A percentile compares a stretch with the other conserved stretches of the same genome.
Evolutionary conservation across 2,329 filamentous ascomycete genomes (phyloP).

Genomic region (Aspergillus brunneoviolaceus): DNA sequence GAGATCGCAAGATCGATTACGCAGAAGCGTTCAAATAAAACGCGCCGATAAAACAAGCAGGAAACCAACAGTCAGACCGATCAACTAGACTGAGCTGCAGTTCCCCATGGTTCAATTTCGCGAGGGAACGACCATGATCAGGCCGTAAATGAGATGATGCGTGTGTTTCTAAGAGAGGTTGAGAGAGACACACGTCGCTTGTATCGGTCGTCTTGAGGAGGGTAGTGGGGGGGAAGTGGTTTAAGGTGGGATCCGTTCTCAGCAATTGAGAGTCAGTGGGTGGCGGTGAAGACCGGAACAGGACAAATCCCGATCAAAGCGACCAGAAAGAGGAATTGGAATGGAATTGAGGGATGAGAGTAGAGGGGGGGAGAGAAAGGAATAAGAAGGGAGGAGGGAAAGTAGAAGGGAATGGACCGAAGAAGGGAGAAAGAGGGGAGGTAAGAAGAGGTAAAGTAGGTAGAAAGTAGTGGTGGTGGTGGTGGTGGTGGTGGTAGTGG

Average conservation of each 20-base stretch:
- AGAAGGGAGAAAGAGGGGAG: slow-evolving; percentile 19
- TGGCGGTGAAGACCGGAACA: not conserved
- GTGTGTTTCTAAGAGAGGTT: slow-evolving; percentile 8
- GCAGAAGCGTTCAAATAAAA: slow-evolving; percentile 5
- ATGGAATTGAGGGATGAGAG: not conserved
- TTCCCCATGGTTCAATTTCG: slow-evolving; percentile 36
- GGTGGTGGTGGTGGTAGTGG: not conserved
- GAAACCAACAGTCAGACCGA: slow-evolving; percentile 27
- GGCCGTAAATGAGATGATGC: slow-evolving; percentile 5
- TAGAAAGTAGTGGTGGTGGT: not conserved
- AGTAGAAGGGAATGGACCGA: slow-evolving; percentile 20
- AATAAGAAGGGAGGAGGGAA: slow-evolving; percentile 8
- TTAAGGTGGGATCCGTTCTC: not conserved
- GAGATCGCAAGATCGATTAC: slow-evolving; percentile 8
- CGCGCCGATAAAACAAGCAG: not conserved
- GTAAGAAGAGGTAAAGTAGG: slow-evolving; percentile 10
- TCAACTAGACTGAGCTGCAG: slow-evolving; percentile 31
- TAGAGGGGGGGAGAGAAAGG: slow-evolving; percentile 8
- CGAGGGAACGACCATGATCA: slow-evolving; percentile 29
- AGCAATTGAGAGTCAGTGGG: not conserved
- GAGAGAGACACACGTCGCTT: slow-evolving; percentile 10
- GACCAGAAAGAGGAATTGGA: slow-evolving; percentile 10
- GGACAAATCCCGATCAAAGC: slow-evolving; percentile 3
- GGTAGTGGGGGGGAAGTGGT: not conserved
- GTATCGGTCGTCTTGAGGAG: not conserved